phyloP scores from a whole-genome alignment of 23 red algal genomes.

The Chondrus crispus region DNA sequence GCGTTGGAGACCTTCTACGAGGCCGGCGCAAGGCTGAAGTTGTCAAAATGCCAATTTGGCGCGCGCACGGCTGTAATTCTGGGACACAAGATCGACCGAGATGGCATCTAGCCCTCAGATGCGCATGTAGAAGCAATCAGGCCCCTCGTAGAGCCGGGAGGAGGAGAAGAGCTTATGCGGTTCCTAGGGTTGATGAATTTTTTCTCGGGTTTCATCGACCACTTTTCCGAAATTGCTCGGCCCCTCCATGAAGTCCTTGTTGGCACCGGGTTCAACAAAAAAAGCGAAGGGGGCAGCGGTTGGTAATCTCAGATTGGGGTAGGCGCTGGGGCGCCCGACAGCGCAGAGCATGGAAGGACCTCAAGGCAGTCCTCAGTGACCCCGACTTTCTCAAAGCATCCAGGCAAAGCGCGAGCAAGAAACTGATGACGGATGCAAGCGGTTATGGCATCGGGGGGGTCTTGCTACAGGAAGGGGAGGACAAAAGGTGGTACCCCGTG shows the following conservation, averaged over 20 bases:
- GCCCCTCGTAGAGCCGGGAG: neutral
- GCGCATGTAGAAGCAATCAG: conserved; percentile 8
- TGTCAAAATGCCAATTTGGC: conserved; percentile 37
- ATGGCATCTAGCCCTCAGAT: neutral
- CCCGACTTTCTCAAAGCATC: neutral
- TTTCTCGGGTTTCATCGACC: conserved; percentile 10
- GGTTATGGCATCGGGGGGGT: neutral
- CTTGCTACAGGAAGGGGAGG: neutral
- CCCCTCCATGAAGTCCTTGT: neutral
- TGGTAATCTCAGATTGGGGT: neutral
- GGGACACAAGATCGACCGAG: neutral
- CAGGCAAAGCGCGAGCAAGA: neutral
- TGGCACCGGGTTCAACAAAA: neutral
- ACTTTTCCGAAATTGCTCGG: conserved; percentile 3
- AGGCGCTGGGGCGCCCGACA: neutral
- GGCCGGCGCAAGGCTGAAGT: neutral
- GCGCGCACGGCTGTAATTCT: neutral
- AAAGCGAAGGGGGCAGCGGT: neutral
- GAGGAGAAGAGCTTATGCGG: neutral
- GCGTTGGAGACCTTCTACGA: neutral
- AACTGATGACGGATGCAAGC: neutral
- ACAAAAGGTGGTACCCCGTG: neutral
- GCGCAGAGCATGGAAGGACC: neutral
- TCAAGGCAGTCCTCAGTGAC: neutral
- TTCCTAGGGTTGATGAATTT: neutral